A percentile compares a stretch with the other conserved stretches of the same genome.
phyloP scores from a whole-genome alignment of 805 yeast species.

The Clavispora carvajalis region DNA sequence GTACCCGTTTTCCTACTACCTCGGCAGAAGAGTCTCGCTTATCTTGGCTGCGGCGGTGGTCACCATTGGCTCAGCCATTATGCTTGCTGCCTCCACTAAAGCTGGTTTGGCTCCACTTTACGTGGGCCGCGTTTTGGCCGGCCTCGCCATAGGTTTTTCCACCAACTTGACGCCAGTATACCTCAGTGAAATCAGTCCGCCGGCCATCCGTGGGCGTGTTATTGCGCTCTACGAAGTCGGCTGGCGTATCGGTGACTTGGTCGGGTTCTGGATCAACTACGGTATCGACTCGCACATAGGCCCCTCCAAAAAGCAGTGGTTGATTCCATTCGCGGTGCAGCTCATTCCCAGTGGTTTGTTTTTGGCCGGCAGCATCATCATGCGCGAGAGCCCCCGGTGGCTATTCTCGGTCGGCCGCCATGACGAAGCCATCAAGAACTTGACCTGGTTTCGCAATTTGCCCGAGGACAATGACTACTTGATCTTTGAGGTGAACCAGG shows the following conservation, averaged over 20 bases:
- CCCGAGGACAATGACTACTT: slow-evolving; percentile 32
- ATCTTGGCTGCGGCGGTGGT: slow-evolving; percentile 27
- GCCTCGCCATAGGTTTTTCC: slow-evolving; percentile 31
- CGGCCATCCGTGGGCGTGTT: slow-evolving; percentile 31
- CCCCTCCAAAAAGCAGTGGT: slow-evolving; percentile 27
- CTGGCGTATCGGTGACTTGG: slow-evolving; percentile 36
- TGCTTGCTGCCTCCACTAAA: slow-evolving; percentile 25
- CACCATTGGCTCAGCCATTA: slow-evolving; percentile 33
- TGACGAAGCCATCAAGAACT: slow-evolving; percentile 29
- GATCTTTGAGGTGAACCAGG: slow-evolving; percentile 31
- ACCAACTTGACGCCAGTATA: slow-evolving; percentile 35
- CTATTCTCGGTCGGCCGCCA: slow-evolving; percentile 24
- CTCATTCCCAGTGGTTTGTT: slow-evolving; percentile 33
- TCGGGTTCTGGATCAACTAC: slow-evolving; percentile 35
- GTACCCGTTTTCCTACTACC: slow-evolving; percentile 31
- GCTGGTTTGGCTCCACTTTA: slow-evolving; percentile 32
- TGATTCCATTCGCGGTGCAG: slow-evolving; percentile 37
- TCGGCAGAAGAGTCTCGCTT: slow-evolving; percentile 28
- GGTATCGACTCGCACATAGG: slow-evolving; percentile 27
- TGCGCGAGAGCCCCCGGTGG: slow-evolving; percentile 37
- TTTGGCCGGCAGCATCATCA: slow-evolving; percentile 25
- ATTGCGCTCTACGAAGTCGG: slow-evolving; percentile 31
- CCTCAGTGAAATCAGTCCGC: slow-evolving; percentile 31
- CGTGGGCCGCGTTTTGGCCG: slow-evolving; percentile 33
- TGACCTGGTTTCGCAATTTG: slow-evolving; percentile 31